These are phyloP conservation scores for Pseudogymnoascus destructans DNA, from an alignment of 2,329 filamentous ascomycete species.

Conservation along the genomic window DNA sequence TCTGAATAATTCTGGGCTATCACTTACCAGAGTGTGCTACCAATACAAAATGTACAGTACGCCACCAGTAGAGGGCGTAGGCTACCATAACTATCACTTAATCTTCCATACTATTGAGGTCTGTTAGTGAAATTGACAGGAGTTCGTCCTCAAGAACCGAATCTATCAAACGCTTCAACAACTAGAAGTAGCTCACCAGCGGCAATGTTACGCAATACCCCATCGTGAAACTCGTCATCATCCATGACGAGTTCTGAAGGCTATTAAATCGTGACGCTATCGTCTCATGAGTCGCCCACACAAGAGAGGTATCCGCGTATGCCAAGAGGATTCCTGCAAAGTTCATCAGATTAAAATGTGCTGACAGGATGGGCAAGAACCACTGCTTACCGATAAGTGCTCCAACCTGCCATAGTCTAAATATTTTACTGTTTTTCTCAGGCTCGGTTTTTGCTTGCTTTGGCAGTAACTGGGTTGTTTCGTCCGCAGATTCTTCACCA, in stretches of 20 bases:
- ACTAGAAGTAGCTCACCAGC: constrained; percentile 11
- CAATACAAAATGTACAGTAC: constrained; percentile 5
- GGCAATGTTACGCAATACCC: constrained; percentile 17
- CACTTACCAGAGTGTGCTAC: constrained; percentile 6
- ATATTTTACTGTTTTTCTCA: neutral
- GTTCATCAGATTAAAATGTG: constrained; percentile 11
- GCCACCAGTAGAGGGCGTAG: constrained; percentile 1
- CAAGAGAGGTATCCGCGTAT: constrained; percentile 16
- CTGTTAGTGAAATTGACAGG: neutral
- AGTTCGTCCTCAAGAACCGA: neutral
- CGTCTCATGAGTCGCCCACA: constrained; percentile 18
- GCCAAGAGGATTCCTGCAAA: constrained; percentile 16
- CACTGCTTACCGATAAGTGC: neutral
- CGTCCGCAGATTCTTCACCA: constrained; percentile 12
- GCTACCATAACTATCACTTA: constrained; percentile 6
- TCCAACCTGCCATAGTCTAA: neutral
- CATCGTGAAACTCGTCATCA: constrained; percentile 18
- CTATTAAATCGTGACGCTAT: constrained; percentile 16
- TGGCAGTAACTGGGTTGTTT: constrained; percentile 14
- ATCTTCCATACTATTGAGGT: constrained; percentile 11
- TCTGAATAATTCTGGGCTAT: neutral
- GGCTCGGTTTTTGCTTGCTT: constrained; percentile 9
- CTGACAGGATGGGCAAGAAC: neutral
- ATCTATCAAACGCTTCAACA: neutral
- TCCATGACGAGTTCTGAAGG: constrained; percentile 17